Evolutionary conservation across 176 grass and related monocot genomes (phyloP), one percentile per base, ranked within the genome.

Genomic region (Ensete ventricosum): DNA sequence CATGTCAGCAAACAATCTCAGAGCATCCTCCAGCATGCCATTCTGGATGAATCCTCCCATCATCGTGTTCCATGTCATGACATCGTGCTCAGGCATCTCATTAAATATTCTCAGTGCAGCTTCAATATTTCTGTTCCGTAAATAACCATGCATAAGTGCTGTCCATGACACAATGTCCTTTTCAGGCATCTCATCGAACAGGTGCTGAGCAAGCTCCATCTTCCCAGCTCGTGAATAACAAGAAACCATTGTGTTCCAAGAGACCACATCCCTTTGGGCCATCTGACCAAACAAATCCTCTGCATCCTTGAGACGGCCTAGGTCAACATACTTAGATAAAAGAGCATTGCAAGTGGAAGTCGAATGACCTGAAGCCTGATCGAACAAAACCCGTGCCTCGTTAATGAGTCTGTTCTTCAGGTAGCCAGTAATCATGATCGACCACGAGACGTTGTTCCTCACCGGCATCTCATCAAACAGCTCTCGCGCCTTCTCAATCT

Each of bases 1-100:
- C 90, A 89, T 92, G 55, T 80, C 76, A 71, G 54, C 8, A 1
- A 92, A 92, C 77, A 92, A 82, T 72, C 34, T 67, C 77, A 92
- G 75, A 20, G 90, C 90, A 50, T 89, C 84, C 55, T 89, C 81
- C 27, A 92, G 69, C 90, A 85, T 82, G 24, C 76, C 79, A 27
- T 75, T 84, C 79, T 67, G 71, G 48, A 92, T 73, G 17, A 89
- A 89, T 22, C 90, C 90, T 74, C 82, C 77, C 22, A 92, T 87
- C 90, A 92, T 89, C 11, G 86, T 92, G 58, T 92, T 92, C 90
- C 90, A 92, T 72, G 90, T 80, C 78, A 92, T 71, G 7, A 70
- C 22, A 73, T 92, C 90, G 11, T 70, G 86, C 9, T 87, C 49
- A 50, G 90, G 90, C 84, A 92, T 92, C 49, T 75, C 80, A 54